Conservation (phyloP, 2,329 filamentous ascomycete genomes). For the Colletotrichum costaricense region DNA sequence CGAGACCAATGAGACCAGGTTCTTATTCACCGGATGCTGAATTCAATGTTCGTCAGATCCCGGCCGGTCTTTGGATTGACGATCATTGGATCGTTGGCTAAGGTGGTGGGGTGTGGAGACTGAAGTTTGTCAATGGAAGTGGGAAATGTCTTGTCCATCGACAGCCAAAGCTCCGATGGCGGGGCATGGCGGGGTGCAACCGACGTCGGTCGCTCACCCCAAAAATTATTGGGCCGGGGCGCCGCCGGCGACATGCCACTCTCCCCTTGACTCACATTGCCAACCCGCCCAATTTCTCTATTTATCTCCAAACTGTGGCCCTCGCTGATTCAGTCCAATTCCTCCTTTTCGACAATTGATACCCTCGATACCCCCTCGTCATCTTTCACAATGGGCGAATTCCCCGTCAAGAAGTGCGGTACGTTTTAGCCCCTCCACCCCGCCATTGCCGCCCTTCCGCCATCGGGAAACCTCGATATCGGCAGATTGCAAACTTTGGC, state of each 20-base stretch:
- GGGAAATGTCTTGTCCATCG: background rate
- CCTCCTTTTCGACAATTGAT: constrained; percentile 12
- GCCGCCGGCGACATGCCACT: constrained; percentile 25
- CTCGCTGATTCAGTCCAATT: background rate
- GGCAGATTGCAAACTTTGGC: background rate
- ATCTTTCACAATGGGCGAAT: constrained; percentile 48
- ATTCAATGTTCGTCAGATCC: constrained; percentile 2
- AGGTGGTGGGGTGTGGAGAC: background rate
- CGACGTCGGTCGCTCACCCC: constrained; percentile 31
- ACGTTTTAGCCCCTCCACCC: constrained; percentile 43
- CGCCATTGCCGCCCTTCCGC: constrained; percentile 28
- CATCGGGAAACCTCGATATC: constrained; percentile 11
- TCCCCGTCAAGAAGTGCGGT: constrained; percentile 70
- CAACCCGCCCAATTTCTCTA: background rate
- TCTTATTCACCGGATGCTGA: background rate
- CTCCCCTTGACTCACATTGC: constrained; percentile 34
- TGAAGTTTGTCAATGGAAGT: background rate
- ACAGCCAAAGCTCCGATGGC: constrained; percentile 34
- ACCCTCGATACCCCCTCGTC: constrained; percentile 5
- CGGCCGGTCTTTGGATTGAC: constrained; percentile 21
- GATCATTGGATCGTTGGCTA: background rate
- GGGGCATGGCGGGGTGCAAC: constrained; percentile 37
- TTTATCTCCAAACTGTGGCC: constrained; percentile 2
- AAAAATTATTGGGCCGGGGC: constrained; percentile 23
- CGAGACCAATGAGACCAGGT: background rate